A percentile compares a stretch with the other conserved stretches of the same genome.
These are phyloP conservation scores for Alopecurus myosuroides DNA, from an alignment of 176 grass and related monocot species.

Conservation along the genomic window DNA sequence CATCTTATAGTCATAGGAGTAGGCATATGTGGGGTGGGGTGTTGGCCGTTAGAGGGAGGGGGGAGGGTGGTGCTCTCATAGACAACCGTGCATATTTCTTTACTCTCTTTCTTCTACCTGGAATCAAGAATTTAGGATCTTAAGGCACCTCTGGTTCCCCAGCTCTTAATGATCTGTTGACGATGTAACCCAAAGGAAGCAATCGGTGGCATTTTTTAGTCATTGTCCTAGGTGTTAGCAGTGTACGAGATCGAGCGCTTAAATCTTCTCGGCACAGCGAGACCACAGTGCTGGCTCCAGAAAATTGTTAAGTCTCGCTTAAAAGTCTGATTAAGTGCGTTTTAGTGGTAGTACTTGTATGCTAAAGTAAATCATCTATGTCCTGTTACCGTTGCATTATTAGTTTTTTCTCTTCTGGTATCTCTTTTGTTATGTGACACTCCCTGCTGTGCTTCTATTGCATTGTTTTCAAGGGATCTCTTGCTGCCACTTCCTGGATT, in stretches of 20 bases:
- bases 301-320: background rate
- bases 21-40: background rate
- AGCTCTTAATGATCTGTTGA: background rate
- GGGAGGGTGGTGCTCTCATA: background rate
- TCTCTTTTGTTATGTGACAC: background rate
- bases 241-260: background rate
- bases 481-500: background rate
- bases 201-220: background rate
- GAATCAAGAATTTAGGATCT: background rate
- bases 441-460: background rate
- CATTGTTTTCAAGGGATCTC: background rate
- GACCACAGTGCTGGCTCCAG: background rate
- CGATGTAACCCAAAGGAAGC: background rate
- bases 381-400: background rate
- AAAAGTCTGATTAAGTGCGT: background rate
- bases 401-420: background rate
- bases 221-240: background rate
- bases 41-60: background rate
- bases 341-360: background rate
- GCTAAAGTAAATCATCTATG: background rate
- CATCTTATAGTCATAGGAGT: background rate
- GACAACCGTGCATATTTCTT: background rate
- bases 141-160: background rate
- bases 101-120: background rate
- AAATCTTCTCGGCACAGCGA: background rate